Base-by-base conservation (phyloP, 495 filamentous ascomycete species). In the Aspergillus incahuasiensis region DNA sequence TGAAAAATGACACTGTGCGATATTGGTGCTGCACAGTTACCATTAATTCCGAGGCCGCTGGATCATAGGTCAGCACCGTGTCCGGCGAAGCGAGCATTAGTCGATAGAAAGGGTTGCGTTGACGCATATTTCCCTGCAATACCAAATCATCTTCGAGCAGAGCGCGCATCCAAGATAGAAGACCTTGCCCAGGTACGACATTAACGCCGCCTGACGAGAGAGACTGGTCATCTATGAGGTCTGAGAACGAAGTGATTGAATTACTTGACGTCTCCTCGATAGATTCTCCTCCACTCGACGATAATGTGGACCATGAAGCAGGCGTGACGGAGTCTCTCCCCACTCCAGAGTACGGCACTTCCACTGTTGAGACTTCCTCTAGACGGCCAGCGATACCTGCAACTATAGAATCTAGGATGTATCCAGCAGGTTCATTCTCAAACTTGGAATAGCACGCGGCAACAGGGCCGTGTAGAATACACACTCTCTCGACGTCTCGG, bases 381-480 rank as follows among this genome's bases (percentile, higher is more conserved):
- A 70, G 35, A 7, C 55, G 50, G 15, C 56, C 30, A 18, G 52
- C 28, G 12, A 66, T 19, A 0, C 54, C 52, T 6, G 35, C 19
- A 6, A 22, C 44, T 43, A 75, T 72, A 9, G 49, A 45, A 22
- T 70, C 63, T 18, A 76, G 52, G 18, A 72, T 70, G 6, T 68
- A 62, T 13, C 63, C 61, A 0, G 60, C 67, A 3, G 70, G 60
- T 50, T 74, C 61, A 21, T 70, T 58, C 11, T 63, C 39, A 16
- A 35, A 28, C 1, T 54, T 55, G 0, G 69, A 65, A 60, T 69
- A 70, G 28, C 61, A 60, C 8, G 65, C 72, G 19, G 73, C 69
- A 19, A 74, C 66, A 12, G 73, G 73, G 0, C 73, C 73, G n/a
- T 74, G 71, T 4, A 76, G 49, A 39, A 76, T 74, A 48, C 70